Percentiles rank a stretch among this genome's conserved stretches.
These are phyloP conservation scores for Saccharomyces hybrid DNA, from an alignment of 1,139 yeast genomes.

Conservation along the genomic window DNA sequence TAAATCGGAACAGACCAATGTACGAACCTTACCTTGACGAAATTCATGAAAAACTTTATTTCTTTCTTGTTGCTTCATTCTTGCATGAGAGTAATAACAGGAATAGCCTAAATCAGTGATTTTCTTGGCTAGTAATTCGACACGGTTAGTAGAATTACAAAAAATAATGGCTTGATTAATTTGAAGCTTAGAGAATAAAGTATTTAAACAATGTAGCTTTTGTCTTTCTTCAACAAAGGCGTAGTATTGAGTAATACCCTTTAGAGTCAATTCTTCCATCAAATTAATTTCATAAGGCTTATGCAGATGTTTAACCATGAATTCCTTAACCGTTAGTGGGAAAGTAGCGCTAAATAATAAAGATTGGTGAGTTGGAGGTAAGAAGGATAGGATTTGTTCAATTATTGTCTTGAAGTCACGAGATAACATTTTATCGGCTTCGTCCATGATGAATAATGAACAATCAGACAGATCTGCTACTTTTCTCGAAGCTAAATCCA, in stretches of 20 bases:
- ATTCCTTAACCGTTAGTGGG: constrained; percentile 87
- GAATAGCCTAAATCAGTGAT: constrained; percentile 95
- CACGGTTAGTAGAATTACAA: constrained; percentile 94
- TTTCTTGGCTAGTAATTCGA: constrained; percentile 88
- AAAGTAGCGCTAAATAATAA: constrained; percentile 90
- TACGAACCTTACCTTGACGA: constrained; percentile 96
- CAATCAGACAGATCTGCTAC: constrained; percentile 85
- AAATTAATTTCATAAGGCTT: constrained; percentile 93
- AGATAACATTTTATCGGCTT: constrained; percentile 94
- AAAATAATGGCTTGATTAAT: constrained; percentile 94
- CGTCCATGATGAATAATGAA: constrained; percentile 92
- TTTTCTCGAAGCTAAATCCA: constrained; percentile 84
- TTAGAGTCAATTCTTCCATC: constrained; percentile 93
- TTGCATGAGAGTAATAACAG: constrained; percentile 94
- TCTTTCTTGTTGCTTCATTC: constrained; percentile 96
- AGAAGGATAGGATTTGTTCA: constrained; percentile 76
- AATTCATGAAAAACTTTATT: constrained; percentile 97
- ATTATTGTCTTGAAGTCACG: constrained; percentile 85
- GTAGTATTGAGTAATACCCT: constrained; percentile 94
- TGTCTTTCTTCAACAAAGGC: constrained; percentile 97
- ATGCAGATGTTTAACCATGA: constrained; percentile 85
- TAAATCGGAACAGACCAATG: constrained; percentile 91
- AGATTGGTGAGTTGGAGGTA: constrained; percentile 78
- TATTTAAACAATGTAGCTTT: constrained; percentile 90
- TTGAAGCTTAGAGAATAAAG: constrained; percentile 86